Evolutionary conservation across 2,329 filamentous ascomycete species (phyloP), one percentile per base, ranked within the genome.

Genomic region (Fusarium phyllophilum): DNA sequence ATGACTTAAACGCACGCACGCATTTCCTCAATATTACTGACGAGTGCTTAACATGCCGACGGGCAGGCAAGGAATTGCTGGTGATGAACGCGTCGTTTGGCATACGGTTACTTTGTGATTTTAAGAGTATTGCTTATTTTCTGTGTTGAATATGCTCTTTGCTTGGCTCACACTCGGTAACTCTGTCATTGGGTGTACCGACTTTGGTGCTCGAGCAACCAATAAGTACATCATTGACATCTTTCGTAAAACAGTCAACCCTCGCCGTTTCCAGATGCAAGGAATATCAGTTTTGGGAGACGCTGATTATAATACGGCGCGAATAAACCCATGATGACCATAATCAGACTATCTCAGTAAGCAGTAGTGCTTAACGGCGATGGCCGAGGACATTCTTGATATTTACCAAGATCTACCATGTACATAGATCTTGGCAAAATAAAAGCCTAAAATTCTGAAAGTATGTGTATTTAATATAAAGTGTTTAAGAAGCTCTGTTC

Each of bases 271-370:
- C 1, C 3, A 11, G 3, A n/a, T 17, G 6, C 10, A 17, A 31
- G 10, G 5, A 6, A 17, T 2, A 48, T 31, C 3, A 3, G 2
- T 6, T 3, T 17, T 17, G 3, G 17, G 8, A 48, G 26, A 8
- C 1, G 5, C 5, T 2, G 10, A 49, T 0, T 3, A 3, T n/a
- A 3, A 5, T 12, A n/a, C 11, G 22, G 0, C 7, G 4, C 2
- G 5, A 33, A 31, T 4, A 31, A 20, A 49, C 29, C 29, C 5
- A 7, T 3, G 22, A 9, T n/a, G 22, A n/a, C 10, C 5, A 33
- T 5, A 18, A 15, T 12, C 3, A 4, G 17, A 34, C 6, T 26
- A 36, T 26, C 6, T 36, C n/a, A 52, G 9, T 52, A 34, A 34
- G 29, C 46, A 51, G 29, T 4, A 24, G 13, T 15, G 8, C 5